These are phyloP conservation scores for Leucocoprinus leucothites DNA, from an alignment of 768 basidiomycete species.

Conservation along the genomic window DNA sequence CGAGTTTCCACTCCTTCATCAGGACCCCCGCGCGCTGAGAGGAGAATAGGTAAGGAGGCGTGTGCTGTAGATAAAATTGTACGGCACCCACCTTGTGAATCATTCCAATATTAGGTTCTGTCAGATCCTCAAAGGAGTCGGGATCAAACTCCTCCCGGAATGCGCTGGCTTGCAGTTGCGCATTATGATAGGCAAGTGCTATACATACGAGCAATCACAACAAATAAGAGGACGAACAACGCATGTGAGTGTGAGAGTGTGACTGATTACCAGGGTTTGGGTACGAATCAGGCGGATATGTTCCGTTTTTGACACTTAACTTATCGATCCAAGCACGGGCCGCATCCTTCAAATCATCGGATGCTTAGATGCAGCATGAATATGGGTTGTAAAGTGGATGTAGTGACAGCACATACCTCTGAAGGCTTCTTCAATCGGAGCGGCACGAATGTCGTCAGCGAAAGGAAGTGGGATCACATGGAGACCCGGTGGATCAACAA, in stretches of 20 bases:
- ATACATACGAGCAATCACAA: slow-evolving; percentile 8
- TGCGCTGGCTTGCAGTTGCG: slow-evolving; percentile 86
- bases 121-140: slow-evolving; percentile 77
- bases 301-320: slow-evolving; percentile 70
- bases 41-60: slow-evolving; percentile 32
- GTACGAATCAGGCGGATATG: slow-evolving; percentile 86
- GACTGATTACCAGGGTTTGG: slow-evolving; percentile 76
- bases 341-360: slow-evolving; percentile 60
- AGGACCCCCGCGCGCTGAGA: slow-evolving; percentile 30
- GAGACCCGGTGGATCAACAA: slow-evolving; percentile 85
- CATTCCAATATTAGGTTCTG: slow-evolving; percentile 68
- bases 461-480: slow-evolving; percentile 93
- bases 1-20: slow-evolving; percentile 69
- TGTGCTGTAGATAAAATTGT: slow-evolving; percentile 39
- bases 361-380: slow-evolving; percentile 40
- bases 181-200: slow-evolving; percentile 89
- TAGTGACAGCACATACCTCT: slow-evolving; percentile 43
- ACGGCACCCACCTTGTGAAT: slow-evolving; percentile 69
- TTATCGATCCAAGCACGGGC: slow-evolving; percentile 78
- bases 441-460: slow-evolving; percentile 87
- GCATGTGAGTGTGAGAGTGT: slow-evolving; percentile 10
- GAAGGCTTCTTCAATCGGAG: slow-evolving; percentile 62
- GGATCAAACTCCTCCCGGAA: slow-evolving; percentile 88
- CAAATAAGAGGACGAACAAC: slow-evolving; percentile 7
- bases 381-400: background rate